Evolutionary conservation across 352 stramenopile species (phyloP).

Genomic region (Phytophthora idaei): DNA sequence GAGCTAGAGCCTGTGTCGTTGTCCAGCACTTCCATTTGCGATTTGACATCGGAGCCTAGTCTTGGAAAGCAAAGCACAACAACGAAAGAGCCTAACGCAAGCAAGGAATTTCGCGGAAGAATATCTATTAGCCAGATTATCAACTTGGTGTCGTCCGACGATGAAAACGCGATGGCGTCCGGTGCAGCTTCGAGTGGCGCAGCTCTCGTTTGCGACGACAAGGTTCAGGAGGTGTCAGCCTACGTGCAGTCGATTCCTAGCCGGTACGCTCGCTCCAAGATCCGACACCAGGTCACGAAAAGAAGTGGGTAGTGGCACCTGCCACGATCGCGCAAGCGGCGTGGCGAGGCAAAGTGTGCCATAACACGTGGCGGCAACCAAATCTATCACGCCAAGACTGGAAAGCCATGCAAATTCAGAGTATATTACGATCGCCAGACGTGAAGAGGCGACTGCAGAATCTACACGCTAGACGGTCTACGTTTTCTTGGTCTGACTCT

Average conservation of each 20-base stretch:
- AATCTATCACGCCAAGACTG: constrained; percentile 13
- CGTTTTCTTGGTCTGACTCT: too few species aligned
- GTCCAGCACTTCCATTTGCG: background rate
- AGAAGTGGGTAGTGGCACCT: constrained; percentile 5
- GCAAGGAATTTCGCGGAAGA: background rate
- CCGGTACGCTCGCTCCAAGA: constrained; percentile 12
- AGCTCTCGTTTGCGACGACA: background rate
- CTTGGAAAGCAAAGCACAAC: background rate
- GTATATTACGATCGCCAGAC: background rate
- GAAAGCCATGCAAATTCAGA: background rate
- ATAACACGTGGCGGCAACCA: constrained; percentile 2
- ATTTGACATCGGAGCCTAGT: background rate
- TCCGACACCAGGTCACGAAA: constrained; percentile 12
- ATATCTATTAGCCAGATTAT: background rate
- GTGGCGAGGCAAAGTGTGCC: constrained; percentile 6
- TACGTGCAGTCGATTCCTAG: background rate
- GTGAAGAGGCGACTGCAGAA: too few species aligned
- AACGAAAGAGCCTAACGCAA: background rate
- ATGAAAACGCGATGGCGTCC: background rate
- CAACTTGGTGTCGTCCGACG: background rate
- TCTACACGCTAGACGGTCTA: too few species aligned
- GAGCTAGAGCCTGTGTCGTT: background rate
- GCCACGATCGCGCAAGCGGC: constrained; percentile 2
- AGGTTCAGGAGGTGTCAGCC: background rate
- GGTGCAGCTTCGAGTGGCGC: background rate